Evolutionary conservation across 192 early-diverging fungal species (phyloP), one percentile per base, ranked within the genome.

Genomic region (Coemansia sp.): DNA sequence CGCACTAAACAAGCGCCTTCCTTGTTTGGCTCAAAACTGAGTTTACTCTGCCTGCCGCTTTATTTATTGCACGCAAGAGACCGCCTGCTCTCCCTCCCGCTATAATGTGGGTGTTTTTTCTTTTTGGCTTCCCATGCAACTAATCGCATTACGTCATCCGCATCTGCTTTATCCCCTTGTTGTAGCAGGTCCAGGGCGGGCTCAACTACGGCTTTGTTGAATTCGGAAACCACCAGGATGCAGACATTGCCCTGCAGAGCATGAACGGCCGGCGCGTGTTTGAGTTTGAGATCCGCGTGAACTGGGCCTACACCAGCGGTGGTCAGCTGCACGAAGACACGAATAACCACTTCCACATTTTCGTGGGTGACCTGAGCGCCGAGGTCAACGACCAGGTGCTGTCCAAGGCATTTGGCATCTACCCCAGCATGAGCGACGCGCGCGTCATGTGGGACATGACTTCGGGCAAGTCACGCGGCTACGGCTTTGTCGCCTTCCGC

Each of bases 191-290:
- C 24, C 82, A 85, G 40, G 81, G 79, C 38, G 86, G 83, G 13
- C 65, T 91, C 48, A 90, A 90, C 77, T 95, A 90, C 72, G 93
- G 89, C 11, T 95, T 95, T 72, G 87, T 95, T 42, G 90, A 91
- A 61, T 90, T 83, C 78, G 64, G 64, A 46, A 85, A 85, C 34
- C 83, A 84, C 60, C 68, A 78, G 48, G 61, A 79, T 32, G 93
- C 93, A 30, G 85, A 88, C 18, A 42, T 62, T 34, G 91, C 89
- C 27, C 66, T 91, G 18, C 76, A 85, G 52, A 55, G 41, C 18
- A 67, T 93, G 50, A 91, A 95, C 56, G 89, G 90, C 9, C 59
- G 38, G 30, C 61, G 53, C 24, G 53, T 69, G 24, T 34, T 50
- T 22, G 65, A 66, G 48, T 61, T 64, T 58, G 72, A 75, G 55